Conservation (phyloP, 2,329 filamentous ascomycete genomes). For the Colletotrichum noveboracense region DNA sequence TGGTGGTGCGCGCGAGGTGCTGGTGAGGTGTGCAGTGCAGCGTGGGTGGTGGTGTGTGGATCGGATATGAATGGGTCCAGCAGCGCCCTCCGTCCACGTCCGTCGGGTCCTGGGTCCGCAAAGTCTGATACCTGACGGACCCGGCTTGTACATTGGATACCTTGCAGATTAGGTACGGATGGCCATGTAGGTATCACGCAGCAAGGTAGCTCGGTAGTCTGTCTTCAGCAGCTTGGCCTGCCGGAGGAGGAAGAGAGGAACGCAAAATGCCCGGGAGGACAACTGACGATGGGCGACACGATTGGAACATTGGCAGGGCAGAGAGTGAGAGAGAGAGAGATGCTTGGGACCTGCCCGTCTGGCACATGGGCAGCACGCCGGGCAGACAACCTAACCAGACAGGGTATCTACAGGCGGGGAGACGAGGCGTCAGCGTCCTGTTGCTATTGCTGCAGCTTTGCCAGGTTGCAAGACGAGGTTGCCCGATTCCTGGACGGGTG, state of each 20-base stretch:
- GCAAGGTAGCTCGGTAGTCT: background rate
- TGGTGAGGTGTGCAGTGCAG: background rate
- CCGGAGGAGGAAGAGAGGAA: background rate
- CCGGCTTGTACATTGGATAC: background rate
- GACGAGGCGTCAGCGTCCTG: background rate
- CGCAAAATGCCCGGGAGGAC: background rate
- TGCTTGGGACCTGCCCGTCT: background rate
- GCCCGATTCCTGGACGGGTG: background rate
- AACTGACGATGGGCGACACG: background rate
- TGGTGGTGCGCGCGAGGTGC: background rate
- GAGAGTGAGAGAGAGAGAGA: background rate
- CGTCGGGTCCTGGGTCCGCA: background rate
- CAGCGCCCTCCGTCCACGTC: background rate
- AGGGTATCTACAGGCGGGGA: background rate
- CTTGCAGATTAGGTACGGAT: background rate
- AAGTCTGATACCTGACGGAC: background rate
- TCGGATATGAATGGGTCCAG: conserved; percentile 1
- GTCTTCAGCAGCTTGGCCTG: background rate
- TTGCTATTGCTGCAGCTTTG: background rate
- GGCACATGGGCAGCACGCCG: background rate
- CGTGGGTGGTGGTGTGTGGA: background rate
- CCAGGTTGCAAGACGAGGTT: background rate
- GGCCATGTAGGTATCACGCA: background rate
- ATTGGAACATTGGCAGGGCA: background rate
- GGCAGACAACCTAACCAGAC: background rate